These are phyloP conservation scores for Serendipita sp. DNA, from an alignment of 768 basidiomycete genomes.

Conservation along the genomic window DNA sequence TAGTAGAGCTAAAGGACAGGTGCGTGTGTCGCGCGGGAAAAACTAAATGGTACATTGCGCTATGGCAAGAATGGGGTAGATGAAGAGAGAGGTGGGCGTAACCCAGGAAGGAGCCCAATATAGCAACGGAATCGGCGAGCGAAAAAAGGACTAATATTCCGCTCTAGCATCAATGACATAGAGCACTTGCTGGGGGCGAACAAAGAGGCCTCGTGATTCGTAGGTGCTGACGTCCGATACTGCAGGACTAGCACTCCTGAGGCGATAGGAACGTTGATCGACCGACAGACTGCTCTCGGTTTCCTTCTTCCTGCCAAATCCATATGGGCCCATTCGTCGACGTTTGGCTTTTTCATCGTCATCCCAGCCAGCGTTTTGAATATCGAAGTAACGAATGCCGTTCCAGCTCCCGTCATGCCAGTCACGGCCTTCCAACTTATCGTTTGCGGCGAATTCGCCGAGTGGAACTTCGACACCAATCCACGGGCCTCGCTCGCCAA, in stretches of 20 bases:
- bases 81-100: too few relatives aligned
- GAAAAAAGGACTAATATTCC: constrained; percentile 1
- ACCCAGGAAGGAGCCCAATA: too few relatives aligned
- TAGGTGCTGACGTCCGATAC: constrained; percentile 36
- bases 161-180: constrained; percentile 61
- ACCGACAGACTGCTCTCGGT: constrained; percentile 27
- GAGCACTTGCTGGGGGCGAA: constrained; percentile 71
- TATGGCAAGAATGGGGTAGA: too few relatives aligned
- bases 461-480: constrained; percentile 83
- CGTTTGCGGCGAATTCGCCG: constrained; percentile 36
- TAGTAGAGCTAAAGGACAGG: too few relatives aligned
- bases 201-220: constrained; percentile 62
- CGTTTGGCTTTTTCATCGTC: constrained; percentile 30
- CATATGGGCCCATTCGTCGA: constrained; percentile 24
- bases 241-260: constrained; percentile 53
- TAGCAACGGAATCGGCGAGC: background rate
- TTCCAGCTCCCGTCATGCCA: constrained; percentile 81
- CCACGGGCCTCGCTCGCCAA: constrained; percentile 72
- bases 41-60: too few relatives aligned
- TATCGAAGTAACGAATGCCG: constrained; percentile 73
- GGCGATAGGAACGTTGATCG: constrained; percentile 22
- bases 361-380: constrained; percentile 36
- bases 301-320: constrained; percentile 31
- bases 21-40: too few relatives aligned
- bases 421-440: constrained; percentile 43